A percentile compares a stretch with the other conserved stretches of the same genome.
Conservation (phyloP, 352 stramenopile genomes). For the Globisporangium uncinulatum region DNA sequence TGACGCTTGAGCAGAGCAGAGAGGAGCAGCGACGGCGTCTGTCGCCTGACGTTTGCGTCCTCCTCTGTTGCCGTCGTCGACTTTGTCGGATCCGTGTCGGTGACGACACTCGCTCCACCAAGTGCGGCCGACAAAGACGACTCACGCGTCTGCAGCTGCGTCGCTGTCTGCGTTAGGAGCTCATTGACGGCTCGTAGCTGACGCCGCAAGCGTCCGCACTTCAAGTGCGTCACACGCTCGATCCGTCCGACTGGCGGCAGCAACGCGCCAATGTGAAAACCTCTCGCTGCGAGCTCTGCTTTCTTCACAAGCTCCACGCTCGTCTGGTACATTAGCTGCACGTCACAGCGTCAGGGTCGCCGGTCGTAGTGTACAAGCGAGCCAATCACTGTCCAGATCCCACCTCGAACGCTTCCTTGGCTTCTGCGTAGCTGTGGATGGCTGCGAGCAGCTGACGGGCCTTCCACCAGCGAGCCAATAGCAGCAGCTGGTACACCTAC, state of each 20-base stretch:
- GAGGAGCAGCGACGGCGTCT: slow-evolving; percentile 49
- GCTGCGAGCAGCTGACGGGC: neutral
- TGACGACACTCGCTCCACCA: neutral
- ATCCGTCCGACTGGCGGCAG: slow-evolving; percentile 53
- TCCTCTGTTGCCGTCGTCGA: too few species aligned
- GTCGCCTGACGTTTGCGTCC: slow-evolving; percentile 10
- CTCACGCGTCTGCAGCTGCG: neutral
- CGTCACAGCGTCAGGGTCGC: too few species aligned
- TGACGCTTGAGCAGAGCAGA: slow-evolving; percentile 47
- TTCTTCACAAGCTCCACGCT: slow-evolving; percentile 51
- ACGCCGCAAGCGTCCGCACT: slow-evolving; percentile 33
- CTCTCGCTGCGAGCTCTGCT: slow-evolving; percentile 43
- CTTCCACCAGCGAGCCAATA: slow-evolving; percentile 1
- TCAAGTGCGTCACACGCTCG: slow-evolving; percentile 24
- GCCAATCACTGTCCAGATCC: too few species aligned
- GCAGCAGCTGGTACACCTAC: slow-evolving; percentile 11
- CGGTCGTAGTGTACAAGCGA: too few species aligned
- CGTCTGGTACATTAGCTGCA: slow-evolving; percentile 19
- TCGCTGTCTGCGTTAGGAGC: slow-evolving; percentile 17
- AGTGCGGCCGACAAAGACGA: neutral
- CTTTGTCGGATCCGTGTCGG: neutral
- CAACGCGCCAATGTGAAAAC: slow-evolving; percentile 38
- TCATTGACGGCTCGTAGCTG: slow-evolving; percentile 44
- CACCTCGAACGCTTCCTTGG: slow-evolving; percentile 12
- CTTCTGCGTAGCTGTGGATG: neutral